Evolutionary conservation across 805 yeast species (phyloP), one percentile per base, ranked within the genome.

Genomic region (Danielozyma ontarioensis): DNA sequence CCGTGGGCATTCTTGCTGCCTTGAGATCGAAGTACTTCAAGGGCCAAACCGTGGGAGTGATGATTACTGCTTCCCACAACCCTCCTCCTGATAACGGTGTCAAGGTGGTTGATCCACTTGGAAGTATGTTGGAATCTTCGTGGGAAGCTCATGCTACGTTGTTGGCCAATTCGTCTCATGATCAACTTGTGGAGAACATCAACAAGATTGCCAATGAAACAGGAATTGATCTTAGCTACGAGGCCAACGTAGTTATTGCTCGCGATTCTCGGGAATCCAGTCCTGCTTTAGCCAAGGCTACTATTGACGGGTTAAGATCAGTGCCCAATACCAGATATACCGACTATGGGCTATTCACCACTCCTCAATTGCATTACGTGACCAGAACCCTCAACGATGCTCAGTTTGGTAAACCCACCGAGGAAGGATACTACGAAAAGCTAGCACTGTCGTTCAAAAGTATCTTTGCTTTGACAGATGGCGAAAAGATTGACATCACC

Each of bases 61-160:
- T 93, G 97, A 80, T 93, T 50, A 93, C 97, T 1, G 97, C 96
- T 0, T 83, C 95, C 1, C 97, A 88, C 57, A 88, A 88, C 50
- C 96, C 96, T 0, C 95, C 97, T 0, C 67, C 68, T 27, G 97
- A 89, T 54, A 87, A 87, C 48, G 96, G 96, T 18, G 59, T 53
- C 25, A 90, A 90, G 59, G 70, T 93, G n/a, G 86, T 90, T 16
- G 97, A 90, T 45, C 97, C 97, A 1, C 62, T 72, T 53, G 97
- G 97, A 17, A 87, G 83, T 41, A 89, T 89, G 97, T 70, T 89
- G 45, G 82, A 76, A 36, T 76, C 78, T 34, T 48, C 68, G 5
- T 93, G 98, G 98, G 98, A 93, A 53, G 60, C 68, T 1, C 63
- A 76, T 41, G 96, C 95, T 12, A 85, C 96, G 1, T 51, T 58